These are phyloP conservation scores for Boehmeria nivea DNA, from an alignment of 306 rosid genomes.

Conservation along the genomic window DNA sequence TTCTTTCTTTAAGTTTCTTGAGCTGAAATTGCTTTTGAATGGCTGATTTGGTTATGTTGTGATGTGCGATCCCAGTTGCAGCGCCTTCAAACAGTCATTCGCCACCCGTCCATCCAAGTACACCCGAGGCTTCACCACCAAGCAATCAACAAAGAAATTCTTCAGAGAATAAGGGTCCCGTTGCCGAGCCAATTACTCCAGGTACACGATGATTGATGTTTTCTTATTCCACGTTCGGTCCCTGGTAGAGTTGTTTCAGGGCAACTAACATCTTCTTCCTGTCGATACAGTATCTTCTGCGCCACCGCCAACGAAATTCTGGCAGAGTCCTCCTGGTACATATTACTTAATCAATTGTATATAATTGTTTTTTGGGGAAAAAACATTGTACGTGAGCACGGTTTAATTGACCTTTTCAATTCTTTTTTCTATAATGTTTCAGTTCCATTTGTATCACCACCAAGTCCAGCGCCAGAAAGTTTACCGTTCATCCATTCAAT, in stretches of 20 bases:
- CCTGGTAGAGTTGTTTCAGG: too few species aligned
- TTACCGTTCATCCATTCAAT: constrained; percentile 38
- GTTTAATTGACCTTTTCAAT: constrained; percentile 17
- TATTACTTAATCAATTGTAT: constrained; percentile 1
- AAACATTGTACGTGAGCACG: neutral
- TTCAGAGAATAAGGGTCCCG: constrained; percentile 38
- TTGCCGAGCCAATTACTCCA: constrained; percentile 40
- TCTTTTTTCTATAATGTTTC: constrained; percentile 18
- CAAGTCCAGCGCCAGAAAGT: constrained; percentile 35
- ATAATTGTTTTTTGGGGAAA: neutral
- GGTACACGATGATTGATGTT: constrained; percentile 34
- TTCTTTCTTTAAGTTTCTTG: constrained; percentile 8
- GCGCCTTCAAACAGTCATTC: constrained; percentile 37
- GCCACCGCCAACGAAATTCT: constrained; percentile 26
- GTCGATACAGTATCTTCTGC: constrained; percentile 35
- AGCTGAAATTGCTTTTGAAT: constrained; percentile 16
- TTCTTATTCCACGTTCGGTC: too few species aligned
- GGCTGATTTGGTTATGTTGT: constrained; percentile 6
- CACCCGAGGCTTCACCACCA: constrained; percentile 49
- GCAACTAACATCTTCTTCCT: too few species aligned
- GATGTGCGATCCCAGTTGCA: constrained; percentile 39
- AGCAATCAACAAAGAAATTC: constrained; percentile 32
- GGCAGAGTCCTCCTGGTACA: constrained; percentile 30
- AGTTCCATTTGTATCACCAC: constrained; percentile 43
- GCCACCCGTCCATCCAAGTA: constrained; percentile 41